phyloP scores from a whole-genome alignment of 2,329 filamentous ascomycete genomes.

The Plenodomus biglobosus region DNA sequence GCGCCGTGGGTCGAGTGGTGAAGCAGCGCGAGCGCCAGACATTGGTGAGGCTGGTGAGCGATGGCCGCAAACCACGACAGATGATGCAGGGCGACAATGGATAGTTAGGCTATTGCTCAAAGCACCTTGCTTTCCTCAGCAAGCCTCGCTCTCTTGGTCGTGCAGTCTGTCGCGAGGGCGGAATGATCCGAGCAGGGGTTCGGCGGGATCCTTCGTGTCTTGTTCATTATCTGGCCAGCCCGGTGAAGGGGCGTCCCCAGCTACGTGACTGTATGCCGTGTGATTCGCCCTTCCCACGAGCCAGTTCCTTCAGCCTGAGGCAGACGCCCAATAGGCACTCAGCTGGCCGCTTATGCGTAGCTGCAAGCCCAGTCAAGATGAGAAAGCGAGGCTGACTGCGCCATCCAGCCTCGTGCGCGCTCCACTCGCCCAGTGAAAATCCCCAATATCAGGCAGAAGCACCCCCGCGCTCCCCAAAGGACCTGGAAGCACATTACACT shows the following conservation, averaged over 20 bases:
- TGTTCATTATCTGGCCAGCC: conserved; percentile 35
- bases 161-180: conserved; percentile 22
- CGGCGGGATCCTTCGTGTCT: conserved; percentile 33
- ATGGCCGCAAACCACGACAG: not conserved
- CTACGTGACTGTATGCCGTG: conserved; percentile 21
- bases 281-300: conserved; percentile 34
- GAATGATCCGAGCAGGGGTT: conserved; percentile 39
- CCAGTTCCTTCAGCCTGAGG: conserved; percentile 32
- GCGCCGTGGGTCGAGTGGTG: not conserved
- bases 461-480: conserved; percentile 34
- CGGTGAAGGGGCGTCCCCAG: conserved; percentile 26
- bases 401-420: conserved; percentile 42
- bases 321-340: conserved; percentile 38
- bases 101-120: conserved; percentile 24
- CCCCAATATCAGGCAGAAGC: conserved; percentile 40
- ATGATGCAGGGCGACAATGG: conserved; percentile 27
- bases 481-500: conserved; percentile 25
- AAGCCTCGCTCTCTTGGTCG: conserved; percentile 25
- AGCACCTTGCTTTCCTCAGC: conserved; percentile 20
- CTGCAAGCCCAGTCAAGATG: conserved; percentile 42
- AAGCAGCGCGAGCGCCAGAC: conserved; percentile 5
- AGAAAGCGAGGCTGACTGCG: conserved; percentile 44
- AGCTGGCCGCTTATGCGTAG: conserved; percentile 41
- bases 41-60: conserved; percentile 6
- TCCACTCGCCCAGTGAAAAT: conserved; percentile 35